Percentiles rank a stretch among this genome's conserved stretches.
These are phyloP conservation scores for Metschnikowia arizonensis DNA, from an alignment of 805 yeast genomes.

Conservation along the genomic window DNA sequence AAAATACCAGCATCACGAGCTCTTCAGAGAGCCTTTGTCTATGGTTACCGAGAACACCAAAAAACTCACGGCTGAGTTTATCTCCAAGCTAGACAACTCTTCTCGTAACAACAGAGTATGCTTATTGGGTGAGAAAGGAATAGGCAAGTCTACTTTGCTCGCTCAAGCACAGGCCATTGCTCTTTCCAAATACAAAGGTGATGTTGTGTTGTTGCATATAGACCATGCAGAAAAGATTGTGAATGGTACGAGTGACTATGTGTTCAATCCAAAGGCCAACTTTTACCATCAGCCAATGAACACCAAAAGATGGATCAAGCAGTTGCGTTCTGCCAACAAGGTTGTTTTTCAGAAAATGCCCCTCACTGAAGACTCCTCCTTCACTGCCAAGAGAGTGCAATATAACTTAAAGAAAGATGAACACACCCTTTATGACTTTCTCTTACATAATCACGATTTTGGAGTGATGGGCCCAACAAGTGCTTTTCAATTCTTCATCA, in stretches of 20 bases:
- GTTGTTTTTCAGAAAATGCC: constrained; percentile 31
- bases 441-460: constrained; percentile 36
- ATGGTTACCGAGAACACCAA: constrained; percentile 51
- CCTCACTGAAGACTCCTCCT: constrained; percentile 33
- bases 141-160: constrained; percentile 72
- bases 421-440: constrained; percentile 25
- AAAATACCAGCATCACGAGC: constrained; percentile 60
- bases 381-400: constrained; percentile 30
- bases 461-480: constrained; percentile 36
- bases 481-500: constrained; percentile 51
- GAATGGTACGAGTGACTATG: constrained; percentile 73
- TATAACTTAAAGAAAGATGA: constrained; percentile 30
- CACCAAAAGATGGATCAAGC: constrained; percentile 54
- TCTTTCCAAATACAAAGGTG: constrained; percentile 24
- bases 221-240: constrained; percentile 57
- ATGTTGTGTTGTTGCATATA: constrained; percentile 55
- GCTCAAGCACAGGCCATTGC: constrained; percentile 67
- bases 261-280: constrained; percentile 44
- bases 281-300: constrained; percentile 77
- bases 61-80: constrained; percentile 33
- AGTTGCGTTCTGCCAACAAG: constrained; percentile 36
- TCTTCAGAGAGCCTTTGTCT: constrained; percentile 57
- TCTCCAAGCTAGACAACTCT: constrained; percentile 29
- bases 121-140: constrained; percentile 67
- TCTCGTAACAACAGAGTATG: constrained; percentile 46